Evolutionary conservation across 495 filamentous ascomycete genomes (phyloP), one percentile per base, ranked within the genome.

Genomic region (Neurospora sp.): DNA sequence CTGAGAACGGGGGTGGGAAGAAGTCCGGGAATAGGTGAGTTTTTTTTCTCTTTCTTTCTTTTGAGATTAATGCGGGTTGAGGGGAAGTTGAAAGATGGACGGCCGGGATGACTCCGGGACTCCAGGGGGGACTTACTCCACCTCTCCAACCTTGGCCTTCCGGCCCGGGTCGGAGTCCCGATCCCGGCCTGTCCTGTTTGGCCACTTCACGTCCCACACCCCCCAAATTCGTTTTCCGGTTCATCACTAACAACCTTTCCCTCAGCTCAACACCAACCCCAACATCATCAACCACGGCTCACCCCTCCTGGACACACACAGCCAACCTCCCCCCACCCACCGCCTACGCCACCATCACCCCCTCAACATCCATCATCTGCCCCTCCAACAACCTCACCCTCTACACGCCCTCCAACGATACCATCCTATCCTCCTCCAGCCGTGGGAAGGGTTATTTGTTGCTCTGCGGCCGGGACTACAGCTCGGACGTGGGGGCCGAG

Each of bases 381-480:
- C 82, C 82, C 10, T 14, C 39, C 31, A 73, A 76, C 73, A 82
- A 83, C 75, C 75, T 80, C 18, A 82, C 79, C 5, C 75, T 79
- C n/a, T 82, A 81, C 75, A 72, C 77, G 0, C 40, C 80, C 12
- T 12, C 53, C n/a, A 20, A 40, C 12, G 71, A 69, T 9, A 69
- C 72, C 20, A 45, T 68, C 5, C 14, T 8, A 14, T 8, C 53
- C 1, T 18, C 53, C 12, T 61, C 53, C 53, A 53, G 53, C 27
- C 53, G 27, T 0, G 53, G 53, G 0, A 76, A 76, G 31, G 75
- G 72, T 9, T 82, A 75, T 70, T 68, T 79, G 18, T 68, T 82
- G 20, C 75, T 81, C 59, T 83, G 82, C 71, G 82, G 78, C 5
- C 78, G 76, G 48, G 81, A 83, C 68, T 82, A 81, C 75, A n/a